Evolutionary conservation across 768 basidiomycete genomes (phyloP), one percentile per base, ranked within the genome.

Genomic region (Megacollybia marginata): DNA sequence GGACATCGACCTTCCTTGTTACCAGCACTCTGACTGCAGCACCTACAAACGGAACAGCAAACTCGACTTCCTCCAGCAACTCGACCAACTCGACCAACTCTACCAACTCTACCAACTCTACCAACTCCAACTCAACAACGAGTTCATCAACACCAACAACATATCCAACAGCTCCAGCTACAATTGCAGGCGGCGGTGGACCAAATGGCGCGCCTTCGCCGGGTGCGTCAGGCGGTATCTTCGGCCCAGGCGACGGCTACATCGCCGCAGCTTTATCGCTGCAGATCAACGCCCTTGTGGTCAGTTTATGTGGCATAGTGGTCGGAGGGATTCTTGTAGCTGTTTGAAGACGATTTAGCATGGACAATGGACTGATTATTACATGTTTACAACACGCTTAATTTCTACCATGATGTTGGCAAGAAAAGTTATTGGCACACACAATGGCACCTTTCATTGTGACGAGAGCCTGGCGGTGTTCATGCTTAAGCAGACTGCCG

Each of bases 381-480:
- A 34, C 48, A 48, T 40, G 18, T 40, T 40, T 40, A 13, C 15
- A 18, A 40, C 4, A 40, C 44, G 15, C 44, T 44, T 44, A 15
- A 16, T 31, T 44, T 28, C 44, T 44, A 44, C 15, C 23, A 0
- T 15, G 9, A 68, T 65, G 9, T 61, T 61, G 10, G 55, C 57
- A 1, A 76, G 75, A 57, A 74, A 58, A 54, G 67, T 82, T 36
- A 95, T 97, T 59, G 93, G 93, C 33, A 96, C 94, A 1, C 93
- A 97, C 66, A 91, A 87, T 51, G 94, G 94, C 15, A 92, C 92
- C 0, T 97, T 97, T 64, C 94, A 99, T 59, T 94, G 92, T 65
- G 95, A 99, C 59, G 95, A 99, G 69, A 92, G 93, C 0, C 78
- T 98, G 32, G 96, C 95, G 0, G 88, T 95, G 15, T 93, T 85